phyloP scores from a whole-genome alignment of 352 stramenopile genomes.

The Bremia lactucae region DNA sequence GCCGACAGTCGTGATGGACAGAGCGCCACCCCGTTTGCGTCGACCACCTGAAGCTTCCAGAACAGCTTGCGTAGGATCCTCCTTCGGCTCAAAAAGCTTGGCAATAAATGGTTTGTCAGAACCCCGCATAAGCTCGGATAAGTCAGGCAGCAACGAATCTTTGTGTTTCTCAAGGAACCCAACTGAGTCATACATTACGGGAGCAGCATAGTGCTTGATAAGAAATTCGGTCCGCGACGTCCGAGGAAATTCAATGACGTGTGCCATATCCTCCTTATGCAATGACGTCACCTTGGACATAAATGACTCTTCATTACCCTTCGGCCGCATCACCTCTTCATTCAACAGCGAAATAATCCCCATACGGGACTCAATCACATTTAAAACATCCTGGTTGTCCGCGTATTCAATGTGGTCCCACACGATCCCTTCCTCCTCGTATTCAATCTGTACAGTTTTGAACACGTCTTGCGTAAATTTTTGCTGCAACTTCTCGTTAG shows the following conservation, averaged over 20 bases:
- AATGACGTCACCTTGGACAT: conserved; percentile 77
- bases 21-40: conserved; percentile 41
- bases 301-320: conserved; percentile 78
- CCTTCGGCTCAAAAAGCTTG: conserved; percentile 66
- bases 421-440: conserved; percentile 90
- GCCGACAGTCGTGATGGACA: conserved; percentile 64
- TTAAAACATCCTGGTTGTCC: conserved; percentile 85
- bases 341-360: conserved; percentile 86
- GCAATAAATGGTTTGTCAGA: conserved; percentile 62
- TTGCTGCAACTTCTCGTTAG: conserved; percentile 89
- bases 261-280: conserved; percentile 77
- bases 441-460: conserved; percentile 91
- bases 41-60: conserved; percentile 24
- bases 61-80: conserved; percentile 27
- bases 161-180: conserved; percentile 96
- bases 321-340: conserved; percentile 84
- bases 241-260: conserved; percentile 76
- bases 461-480: conserved; percentile 88
- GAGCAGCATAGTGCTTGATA: conserved; percentile 92
- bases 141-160: conserved; percentile 88
- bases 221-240: conserved; percentile 87
- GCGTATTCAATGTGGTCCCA: conserved; percentile 88
- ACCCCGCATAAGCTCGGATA: conserved; percentile 83
- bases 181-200: conserved; percentile 88
- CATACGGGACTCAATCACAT: conserved; percentile 80